Evolutionary conservation across 2,329 filamentous ascomycete genomes (phyloP).

Genomic region (Elsinoe necatrix): DNA sequence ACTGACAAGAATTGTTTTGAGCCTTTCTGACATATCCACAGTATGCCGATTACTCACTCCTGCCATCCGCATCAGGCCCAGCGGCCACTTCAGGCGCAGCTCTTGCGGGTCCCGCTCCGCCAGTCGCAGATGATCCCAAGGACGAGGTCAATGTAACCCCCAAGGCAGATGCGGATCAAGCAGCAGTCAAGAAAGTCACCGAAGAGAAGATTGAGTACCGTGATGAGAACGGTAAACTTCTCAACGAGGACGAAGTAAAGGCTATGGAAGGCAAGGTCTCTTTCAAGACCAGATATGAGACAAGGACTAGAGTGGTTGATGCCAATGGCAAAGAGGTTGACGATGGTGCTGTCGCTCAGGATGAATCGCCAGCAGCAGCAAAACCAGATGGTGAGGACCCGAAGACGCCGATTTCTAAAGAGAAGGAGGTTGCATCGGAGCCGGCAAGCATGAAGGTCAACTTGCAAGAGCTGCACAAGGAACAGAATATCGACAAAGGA

Average conservation of each 20-base stretch:
- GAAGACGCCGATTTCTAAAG: constrained; percentile 44
- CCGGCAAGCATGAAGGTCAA: constrained; percentile 34
- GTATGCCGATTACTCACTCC: constrained; percentile 29
- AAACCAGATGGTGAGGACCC: constrained; percentile 30
- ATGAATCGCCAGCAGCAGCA: constrained; percentile 23
- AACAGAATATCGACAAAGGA: constrained; percentile 32
- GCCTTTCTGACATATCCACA: constrained; percentile 19
- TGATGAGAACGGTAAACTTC: constrained; percentile 83
- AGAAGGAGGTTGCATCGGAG: constrained; percentile 31
- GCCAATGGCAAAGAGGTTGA: constrained; percentile 68
- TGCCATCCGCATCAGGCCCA: constrained; percentile 21
- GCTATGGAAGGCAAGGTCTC: constrained; percentile 84
- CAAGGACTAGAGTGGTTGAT: constrained; percentile 78
- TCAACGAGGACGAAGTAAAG: constrained; percentile 75
- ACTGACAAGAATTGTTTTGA: background rate
- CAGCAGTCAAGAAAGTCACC: constrained; percentile 29
- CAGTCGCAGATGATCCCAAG: constrained; percentile 30
- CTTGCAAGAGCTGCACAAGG: constrained; percentile 36
- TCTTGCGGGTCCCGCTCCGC: constrained; percentile 27
- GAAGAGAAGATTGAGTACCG: constrained; percentile 90
- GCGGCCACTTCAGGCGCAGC: constrained; percentile 24
- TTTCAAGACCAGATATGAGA: constrained; percentile 93
- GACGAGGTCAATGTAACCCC: constrained; percentile 31
- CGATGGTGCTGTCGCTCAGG: constrained; percentile 32
- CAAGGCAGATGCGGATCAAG: constrained; percentile 11